Conservation (phyloP, 257 asterid genomes). For the Ligustrum vulgare region DNA sequence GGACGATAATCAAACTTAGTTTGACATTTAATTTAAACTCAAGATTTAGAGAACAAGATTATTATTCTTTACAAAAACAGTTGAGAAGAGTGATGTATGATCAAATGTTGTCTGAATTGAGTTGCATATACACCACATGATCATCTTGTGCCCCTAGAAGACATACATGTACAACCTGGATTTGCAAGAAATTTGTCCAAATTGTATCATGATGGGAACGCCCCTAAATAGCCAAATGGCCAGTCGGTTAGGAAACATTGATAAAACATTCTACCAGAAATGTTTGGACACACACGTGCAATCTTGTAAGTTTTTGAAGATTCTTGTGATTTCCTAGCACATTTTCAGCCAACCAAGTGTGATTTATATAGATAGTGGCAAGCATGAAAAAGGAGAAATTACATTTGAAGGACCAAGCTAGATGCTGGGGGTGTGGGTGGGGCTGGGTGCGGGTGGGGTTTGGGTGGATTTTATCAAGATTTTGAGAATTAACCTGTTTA, state of each 20-base stretch:
- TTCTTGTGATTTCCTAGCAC: background rate
- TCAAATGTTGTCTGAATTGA: background rate
- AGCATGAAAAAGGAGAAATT: background rate
- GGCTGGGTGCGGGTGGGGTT: too few species aligned
- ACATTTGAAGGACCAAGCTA: too few species aligned
- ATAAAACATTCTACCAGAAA: constrained; percentile 6
- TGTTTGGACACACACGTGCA: constrained; percentile 40
- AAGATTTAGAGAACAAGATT: background rate
- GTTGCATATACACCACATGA: background rate
- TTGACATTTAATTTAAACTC: background rate
- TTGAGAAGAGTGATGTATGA: background rate
- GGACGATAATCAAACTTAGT: background rate
- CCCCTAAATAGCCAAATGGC: constrained; percentile 39
- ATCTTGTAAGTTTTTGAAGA: background rate
- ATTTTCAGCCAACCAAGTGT: background rate
- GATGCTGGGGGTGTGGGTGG: too few species aligned
- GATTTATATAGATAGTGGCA: background rate
- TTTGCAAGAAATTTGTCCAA: constrained; percentile 24
- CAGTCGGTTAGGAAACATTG: constrained; percentile 62
- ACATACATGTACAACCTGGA: constrained; percentile 14
- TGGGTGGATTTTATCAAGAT: too few species aligned
- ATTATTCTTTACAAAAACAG: background rate
- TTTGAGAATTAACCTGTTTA: too few species aligned
- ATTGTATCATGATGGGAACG: background rate
- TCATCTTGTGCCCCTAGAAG: background rate